phyloP scores from a whole-genome alignment of 164 flowering plant genomes.

The Aristolochia fimbriata region DNA sequence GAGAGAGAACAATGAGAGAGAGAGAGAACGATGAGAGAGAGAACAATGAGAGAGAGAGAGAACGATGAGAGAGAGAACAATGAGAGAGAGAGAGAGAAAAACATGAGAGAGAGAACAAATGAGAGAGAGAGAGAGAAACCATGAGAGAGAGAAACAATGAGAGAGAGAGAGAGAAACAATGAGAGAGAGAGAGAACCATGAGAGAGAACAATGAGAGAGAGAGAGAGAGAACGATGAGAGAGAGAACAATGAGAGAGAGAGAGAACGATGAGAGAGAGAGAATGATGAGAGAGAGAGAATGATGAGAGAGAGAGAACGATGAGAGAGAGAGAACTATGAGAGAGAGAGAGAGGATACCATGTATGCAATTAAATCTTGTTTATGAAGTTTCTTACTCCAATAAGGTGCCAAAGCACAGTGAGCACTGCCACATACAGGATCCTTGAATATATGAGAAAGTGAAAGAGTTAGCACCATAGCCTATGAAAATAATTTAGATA shows the following conservation, averaged over 20 bases:
- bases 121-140: background rate
- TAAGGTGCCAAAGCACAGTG: conserved; percentile 69
- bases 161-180: background rate
- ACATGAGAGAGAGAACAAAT: no score
- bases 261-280: background rate
- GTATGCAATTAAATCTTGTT: conserved; percentile 49
- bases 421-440: conserved; percentile 82
- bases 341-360: conserved; percentile 23
- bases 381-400: conserved; percentile 70
- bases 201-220: background rate
- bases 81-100: background rate
- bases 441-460: conserved; percentile 27
- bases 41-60: background rate
- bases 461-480: background rate
- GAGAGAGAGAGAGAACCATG: background rate
- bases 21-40: background rate
- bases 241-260: background rate
- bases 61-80: no score
- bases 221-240: background rate
- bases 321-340: background rate
- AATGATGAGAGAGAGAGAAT: background rate
- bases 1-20: background rate
- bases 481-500: background rate
- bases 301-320: background rate
- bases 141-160: no score